Percentiles rank a stretch among this genome's conserved stretches.
Conservation (phyloP, 2,329 filamentous ascomycete species). For the Colletotrichum spinosum region DNA sequence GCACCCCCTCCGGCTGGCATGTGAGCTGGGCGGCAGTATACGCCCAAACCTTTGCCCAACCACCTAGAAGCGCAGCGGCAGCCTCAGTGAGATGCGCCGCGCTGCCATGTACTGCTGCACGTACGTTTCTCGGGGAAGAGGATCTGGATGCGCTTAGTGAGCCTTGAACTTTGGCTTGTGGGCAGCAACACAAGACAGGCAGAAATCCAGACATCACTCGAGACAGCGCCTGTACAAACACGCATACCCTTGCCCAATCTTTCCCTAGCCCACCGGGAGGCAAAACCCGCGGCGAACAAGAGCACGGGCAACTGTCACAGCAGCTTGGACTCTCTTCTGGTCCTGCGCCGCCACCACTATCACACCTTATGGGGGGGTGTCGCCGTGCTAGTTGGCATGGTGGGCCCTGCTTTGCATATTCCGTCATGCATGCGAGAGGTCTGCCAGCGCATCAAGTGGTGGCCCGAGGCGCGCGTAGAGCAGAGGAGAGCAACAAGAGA, state of each 20-base stretch:
- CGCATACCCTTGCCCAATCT: conserved; percentile 8
- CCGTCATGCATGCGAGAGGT: conserved; percentile 65
- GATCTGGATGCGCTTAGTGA: conserved; percentile 30
- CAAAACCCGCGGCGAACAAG: conserved; percentile 5
- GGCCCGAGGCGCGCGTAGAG: conserved; percentile 55
- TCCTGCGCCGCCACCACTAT: conserved; percentile 39
- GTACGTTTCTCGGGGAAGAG: conserved; percentile 16
- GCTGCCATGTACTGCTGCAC: neutral
- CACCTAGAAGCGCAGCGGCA: conserved; percentile 13
- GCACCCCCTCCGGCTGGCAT: conserved; percentile 22
- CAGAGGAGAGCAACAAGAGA: conserved; percentile 33
- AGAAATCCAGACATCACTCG: neutral
- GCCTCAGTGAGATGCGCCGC: conserved; percentile 9
- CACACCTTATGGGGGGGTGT: conserved; percentile 36
- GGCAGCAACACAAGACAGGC: conserved; percentile 15
- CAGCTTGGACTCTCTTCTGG: conserved; percentile 43
- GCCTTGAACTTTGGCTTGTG: conserved; percentile 22
- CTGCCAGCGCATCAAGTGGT: conserved; percentile 62
- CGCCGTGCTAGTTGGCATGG: conserved; percentile 57
- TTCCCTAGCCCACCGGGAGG: conserved; percentile 7
- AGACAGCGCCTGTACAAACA: conserved; percentile 33
- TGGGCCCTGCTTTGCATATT: conserved; percentile 65
- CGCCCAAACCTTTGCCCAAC: conserved; percentile 25
- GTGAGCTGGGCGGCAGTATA: neutral
- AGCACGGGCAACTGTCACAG: conserved; percentile 38